Conservation (phyloP, 768 basidiomycete species). For the Xerocomus brunneocitrinus region DNA sequence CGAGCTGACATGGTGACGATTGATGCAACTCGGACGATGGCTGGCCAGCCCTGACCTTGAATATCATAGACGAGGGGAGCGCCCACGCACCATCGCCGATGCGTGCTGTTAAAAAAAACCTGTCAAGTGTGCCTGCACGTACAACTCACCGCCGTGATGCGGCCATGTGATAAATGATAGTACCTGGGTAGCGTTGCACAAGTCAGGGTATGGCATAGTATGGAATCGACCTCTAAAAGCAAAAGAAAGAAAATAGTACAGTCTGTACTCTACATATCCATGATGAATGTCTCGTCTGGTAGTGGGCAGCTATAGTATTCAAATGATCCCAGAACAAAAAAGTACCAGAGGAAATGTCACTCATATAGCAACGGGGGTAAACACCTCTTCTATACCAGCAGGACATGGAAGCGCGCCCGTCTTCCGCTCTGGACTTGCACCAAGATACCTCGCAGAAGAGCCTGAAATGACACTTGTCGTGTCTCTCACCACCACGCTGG, state of each 20-base stretch:
- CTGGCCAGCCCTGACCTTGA: no score
- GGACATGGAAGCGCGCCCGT: constrained; percentile 6
- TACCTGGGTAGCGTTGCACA: no score
- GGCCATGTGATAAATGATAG: neutral
- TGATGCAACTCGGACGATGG: no score
- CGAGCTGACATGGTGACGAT: no score
- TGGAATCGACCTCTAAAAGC: constrained; percentile 18
- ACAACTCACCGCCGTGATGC: neutral
- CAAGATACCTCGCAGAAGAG: constrained; percentile 24
- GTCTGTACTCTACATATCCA: constrained; percentile 22
- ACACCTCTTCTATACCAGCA: constrained; percentile 13
- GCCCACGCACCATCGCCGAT: no score
- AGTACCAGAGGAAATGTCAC: constrained; percentile 12
- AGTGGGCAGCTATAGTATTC: constrained; percentile 13
- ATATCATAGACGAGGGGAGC: no score
- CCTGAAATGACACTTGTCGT: constrained; percentile 26
- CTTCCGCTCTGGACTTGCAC: constrained; percentile 28
- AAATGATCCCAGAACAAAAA: constrained; percentile 9
- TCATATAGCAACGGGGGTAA: constrained; percentile 30
- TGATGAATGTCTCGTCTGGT: neutral
- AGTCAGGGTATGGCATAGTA: neutral
- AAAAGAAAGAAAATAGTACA: constrained; percentile 19
- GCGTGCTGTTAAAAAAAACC: no score
- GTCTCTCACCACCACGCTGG: constrained; percentile 29
- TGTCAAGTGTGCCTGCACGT: neutral